Evolutionary conservation across 2,329 filamentous ascomycete genomes (phyloP), one percentile per base, ranked within the genome.

Genomic region (Zymoseptoria pseudotritici): DNA sequence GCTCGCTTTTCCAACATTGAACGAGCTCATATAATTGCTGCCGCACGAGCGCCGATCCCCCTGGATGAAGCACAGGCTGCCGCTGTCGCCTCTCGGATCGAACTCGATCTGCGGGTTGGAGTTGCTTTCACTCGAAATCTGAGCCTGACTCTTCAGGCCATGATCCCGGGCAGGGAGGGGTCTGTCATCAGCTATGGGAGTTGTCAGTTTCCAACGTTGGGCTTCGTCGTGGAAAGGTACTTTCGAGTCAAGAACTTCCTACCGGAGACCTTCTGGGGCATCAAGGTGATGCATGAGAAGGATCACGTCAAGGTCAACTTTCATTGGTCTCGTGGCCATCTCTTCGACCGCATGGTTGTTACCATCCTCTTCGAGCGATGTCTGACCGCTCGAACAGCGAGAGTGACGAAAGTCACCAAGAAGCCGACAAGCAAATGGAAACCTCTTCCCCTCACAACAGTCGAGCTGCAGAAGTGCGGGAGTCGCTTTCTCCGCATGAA

Each of bases 1-100:
- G 94, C 94, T 13, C 87, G 81, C 61, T 99, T 99, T 76, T 97
- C 91, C 79, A 99, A 99, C 72, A 93, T 97, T 31, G 94, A 99
- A 75, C 83, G 87, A 81, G 90, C 88, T 86, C 94, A 99, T 76
- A 88, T 99, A 55, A 79, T 97, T 19, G 83, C 85, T 58, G 94
- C 94, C 49, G 93, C 94, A 7, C 84, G 84, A 56, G 84, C 86
- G 60, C 87, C 95, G 0, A 82, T 90, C 29, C 79, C 86, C 13
- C 80, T 99, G 8, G 94, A 99, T 67, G 88, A 95, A 60, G 86
- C 80, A 60, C 92, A 96, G 73, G 90, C 92, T 11, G 86, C 91
- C 72, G 94, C 94, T 5, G 94, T 99, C 8, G 81, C 88, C 58
- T 88, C 93, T 9, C 85, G 94, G 53, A 96, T 96, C 31, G 94